Percentiles rank a stretch among this genome's conserved stretches.
Conservation (phyloP, 164 flowering plant species). For the Magnolia officinalis region DNA sequence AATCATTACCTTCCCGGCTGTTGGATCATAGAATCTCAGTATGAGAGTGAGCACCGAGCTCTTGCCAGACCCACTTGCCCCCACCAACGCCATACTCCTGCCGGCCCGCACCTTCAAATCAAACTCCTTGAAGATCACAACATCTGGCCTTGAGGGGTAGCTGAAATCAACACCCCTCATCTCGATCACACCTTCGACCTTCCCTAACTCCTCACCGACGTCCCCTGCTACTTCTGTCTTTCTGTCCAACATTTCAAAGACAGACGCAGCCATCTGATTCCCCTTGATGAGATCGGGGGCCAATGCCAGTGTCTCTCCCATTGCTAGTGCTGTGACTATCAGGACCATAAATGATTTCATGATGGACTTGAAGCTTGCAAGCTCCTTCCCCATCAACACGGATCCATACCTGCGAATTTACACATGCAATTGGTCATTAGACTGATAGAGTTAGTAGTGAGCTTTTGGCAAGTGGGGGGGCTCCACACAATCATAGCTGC, state of each 20-base stretch:
- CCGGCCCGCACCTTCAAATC: conserved; percentile 67
- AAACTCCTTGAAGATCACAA: conserved; percentile 69
- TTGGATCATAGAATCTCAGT: conserved; percentile 85
- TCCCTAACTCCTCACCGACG: conserved; percentile 61
- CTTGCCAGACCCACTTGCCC: conserved; percentile 96
- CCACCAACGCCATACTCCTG: conserved; percentile 90
- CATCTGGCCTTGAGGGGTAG: conserved; percentile 89
- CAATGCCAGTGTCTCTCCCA: conserved; percentile 93
- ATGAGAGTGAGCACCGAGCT: conserved; percentile 89
- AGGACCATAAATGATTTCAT: conserved; percentile 95
- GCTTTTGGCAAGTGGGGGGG: no score
- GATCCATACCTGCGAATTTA: conserved; percentile 73
- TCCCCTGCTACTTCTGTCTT: conserved; percentile 59
- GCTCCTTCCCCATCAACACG: conserved; percentile 77
- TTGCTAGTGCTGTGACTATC: conserved; percentile 90
- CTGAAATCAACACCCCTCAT: conserved; percentile 61
- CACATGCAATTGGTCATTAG: not conserved
- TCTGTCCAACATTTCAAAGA: conserved; percentile 77
- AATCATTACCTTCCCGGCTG: conserved; percentile 70
- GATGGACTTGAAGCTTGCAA: conserved; percentile 77
- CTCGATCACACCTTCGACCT: conserved; percentile 78
- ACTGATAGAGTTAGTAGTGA: no score
- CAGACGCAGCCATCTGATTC: conserved; percentile 86
- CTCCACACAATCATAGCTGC: no score
- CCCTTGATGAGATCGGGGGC: conserved; percentile 92